These are phyloP conservation scores for Annulohypoxylon maeteangense DNA, from an alignment of 495 filamentous ascomycete genomes.

Conservation along the genomic window DNA sequence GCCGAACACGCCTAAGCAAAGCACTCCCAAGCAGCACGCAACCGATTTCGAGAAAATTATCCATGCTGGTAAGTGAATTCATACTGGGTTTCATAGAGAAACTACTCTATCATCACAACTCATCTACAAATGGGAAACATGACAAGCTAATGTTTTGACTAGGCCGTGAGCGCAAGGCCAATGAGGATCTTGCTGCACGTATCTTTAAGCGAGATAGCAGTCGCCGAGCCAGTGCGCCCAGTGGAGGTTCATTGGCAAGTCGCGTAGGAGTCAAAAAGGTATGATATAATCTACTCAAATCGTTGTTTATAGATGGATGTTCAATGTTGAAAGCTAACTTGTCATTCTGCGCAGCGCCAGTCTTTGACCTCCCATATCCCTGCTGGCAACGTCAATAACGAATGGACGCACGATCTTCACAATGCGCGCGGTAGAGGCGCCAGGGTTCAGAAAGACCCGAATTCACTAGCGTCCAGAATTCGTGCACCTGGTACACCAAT, in stretches of 20 bases:
- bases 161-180: conserved; percentile 76
- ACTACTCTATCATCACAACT: background rate
- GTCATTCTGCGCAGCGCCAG: conserved; percentile 27
- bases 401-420: conserved; percentile 70
- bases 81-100: background rate
- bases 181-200: conserved; percentile 75
- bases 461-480: conserved; percentile 58
- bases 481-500: conserved; percentile 50
- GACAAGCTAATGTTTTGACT: conserved; percentile 34
- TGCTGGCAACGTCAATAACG: conserved; percentile 61
- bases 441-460: conserved; percentile 47
- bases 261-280: conserved; percentile 81
- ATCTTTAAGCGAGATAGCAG: conserved; percentile 69
- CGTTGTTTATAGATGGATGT: conserved; percentile 3
- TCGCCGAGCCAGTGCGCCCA: conserved; percentile 68
- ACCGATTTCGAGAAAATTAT: conserved; percentile 74
- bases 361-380: conserved; percentile 53
- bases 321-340: conserved; percentile 17
- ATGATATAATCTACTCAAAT: conserved; percentile 29
- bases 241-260: conserved; percentile 71
- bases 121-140: background rate
- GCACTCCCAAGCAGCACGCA: conserved; percentile 49
- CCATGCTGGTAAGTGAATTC: conserved; percentile 61
- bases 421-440: conserved; percentile 46
- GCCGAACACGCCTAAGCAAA: background rate